These are phyloP conservation scores for Phytophthora constricta DNA, from an alignment of 352 stramenopile genomes.

Conservation along the genomic window DNA sequence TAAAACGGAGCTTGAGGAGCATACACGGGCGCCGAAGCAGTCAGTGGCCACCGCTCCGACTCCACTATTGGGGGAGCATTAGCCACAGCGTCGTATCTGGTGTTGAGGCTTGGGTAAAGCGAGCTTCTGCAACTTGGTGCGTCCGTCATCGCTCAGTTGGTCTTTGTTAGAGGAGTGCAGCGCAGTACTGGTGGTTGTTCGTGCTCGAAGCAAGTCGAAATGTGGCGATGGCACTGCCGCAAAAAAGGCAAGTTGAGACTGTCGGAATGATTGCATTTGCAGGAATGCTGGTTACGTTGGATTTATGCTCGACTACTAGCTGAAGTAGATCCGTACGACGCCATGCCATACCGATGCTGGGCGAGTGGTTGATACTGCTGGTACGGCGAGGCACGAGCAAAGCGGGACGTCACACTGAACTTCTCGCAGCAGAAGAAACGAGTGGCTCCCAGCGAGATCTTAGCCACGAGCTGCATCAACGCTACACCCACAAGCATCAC, in stretches of 20 bases:
- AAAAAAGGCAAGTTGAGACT: neutral
- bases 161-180: neutral
- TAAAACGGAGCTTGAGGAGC: constrained; percentile 9
- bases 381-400: constrained; percentile 8
- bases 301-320: too few species aligned
- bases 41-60: constrained; percentile 31
- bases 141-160: constrained; percentile 32
- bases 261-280: neutral
- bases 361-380: constrained; percentile 17
- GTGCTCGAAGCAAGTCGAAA: constrained; percentile 10
- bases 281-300: too few species aligned
- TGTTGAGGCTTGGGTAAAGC: constrained; percentile 30
- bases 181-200: neutral
- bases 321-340: constrained; percentile 34
- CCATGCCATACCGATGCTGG: too few species aligned
- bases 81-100: constrained; percentile 9
- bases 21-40: constrained; percentile 18
- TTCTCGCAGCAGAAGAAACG: constrained; percentile 62
- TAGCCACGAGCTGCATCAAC: constrained; percentile 59
- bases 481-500: constrained; percentile 58
- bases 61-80: constrained; percentile 31
- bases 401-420: constrained; percentile 30
- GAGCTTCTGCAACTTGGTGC: constrained; percentile 11
- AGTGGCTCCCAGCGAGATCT: constrained; percentile 43
- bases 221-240: neutral